phyloP scores from a whole-genome alignment of 345 rosid species.

The Lepidium africanum region DNA sequence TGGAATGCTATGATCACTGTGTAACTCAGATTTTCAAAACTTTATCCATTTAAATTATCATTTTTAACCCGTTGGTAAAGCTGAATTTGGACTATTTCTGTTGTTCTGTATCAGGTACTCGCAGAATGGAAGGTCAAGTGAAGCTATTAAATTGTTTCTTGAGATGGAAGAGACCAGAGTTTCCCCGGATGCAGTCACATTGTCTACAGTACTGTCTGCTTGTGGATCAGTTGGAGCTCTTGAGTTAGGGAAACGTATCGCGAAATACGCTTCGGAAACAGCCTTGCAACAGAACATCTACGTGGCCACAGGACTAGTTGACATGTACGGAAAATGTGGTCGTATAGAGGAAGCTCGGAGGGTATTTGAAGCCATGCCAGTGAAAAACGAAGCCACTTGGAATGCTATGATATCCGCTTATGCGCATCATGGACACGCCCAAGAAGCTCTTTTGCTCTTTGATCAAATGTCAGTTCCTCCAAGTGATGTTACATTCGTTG shows the following conservation, averaged over 20 bases:
- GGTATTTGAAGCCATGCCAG: slow-evolving; percentile 61
- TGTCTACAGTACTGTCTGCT: slow-evolving; percentile 58
- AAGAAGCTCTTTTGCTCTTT: slow-evolving; percentile 59
- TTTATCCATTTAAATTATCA: background rate
- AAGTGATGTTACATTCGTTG: slow-evolving; percentile 67
- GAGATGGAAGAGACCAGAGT: slow-evolving; percentile 42
- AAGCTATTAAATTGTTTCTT: slow-evolving; percentile 55
- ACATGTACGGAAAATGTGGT: slow-evolving; percentile 91
- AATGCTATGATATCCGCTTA: slow-evolving; percentile 80
- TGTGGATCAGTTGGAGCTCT: slow-evolving; percentile 78
- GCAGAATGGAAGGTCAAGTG: slow-evolving; percentile 70
- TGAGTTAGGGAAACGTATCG: slow-evolving; percentile 63
- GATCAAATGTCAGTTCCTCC: slow-evolving; percentile 49
- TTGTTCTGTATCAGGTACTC: slow-evolving; percentile 46
- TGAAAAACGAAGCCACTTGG: slow-evolving; percentile 83
- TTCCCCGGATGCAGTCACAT: slow-evolving; percentile 46
- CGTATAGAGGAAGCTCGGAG: slow-evolving; percentile 54
- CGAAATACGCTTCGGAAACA: slow-evolving; percentile 37
- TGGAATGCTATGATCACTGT: slow-evolving; percentile 94
- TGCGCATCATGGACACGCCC: slow-evolving; percentile 69
- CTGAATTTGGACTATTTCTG: background rate
- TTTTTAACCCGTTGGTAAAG: background rate
- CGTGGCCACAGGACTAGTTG: slow-evolving; percentile 69
- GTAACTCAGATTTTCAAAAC: slow-evolving; percentile 27
- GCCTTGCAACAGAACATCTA: slow-evolving; percentile 46